Conservation (phyloP, 2,329 filamentous ascomycete species). For the Bipolaris gigantea region DNA sequence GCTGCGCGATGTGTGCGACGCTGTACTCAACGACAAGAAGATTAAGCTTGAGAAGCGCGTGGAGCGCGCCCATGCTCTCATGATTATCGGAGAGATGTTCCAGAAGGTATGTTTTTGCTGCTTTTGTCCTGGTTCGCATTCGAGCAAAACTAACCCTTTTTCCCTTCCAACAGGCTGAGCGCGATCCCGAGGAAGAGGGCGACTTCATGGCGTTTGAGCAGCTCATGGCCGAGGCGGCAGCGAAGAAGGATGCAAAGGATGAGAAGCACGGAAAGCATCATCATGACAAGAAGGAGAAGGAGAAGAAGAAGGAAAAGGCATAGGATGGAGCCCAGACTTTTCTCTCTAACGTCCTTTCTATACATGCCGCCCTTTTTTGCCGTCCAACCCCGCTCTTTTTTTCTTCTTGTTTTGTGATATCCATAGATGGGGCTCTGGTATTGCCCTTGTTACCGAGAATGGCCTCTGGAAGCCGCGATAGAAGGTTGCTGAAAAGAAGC, state of each 20-base stretch:
- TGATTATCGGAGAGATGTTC: constrained; percentile 88
- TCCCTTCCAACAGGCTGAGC: constrained; percentile 74
- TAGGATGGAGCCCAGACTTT: constrained; percentile 8
- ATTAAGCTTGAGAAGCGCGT: constrained; percentile 82
- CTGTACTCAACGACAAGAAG: constrained; percentile 76
- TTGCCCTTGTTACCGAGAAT: not conserved
- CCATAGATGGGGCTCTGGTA: constrained; percentile 37
- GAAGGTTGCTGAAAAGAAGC: not conserved
- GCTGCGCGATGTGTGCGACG: constrained; percentile 89
- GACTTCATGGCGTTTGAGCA: constrained; percentile 99
- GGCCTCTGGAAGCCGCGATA: not conserved
- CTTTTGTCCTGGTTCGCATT: not conserved
- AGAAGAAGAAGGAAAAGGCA: constrained; percentile 32
- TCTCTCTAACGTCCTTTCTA: not conserved
- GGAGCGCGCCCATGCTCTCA: constrained; percentile 85
- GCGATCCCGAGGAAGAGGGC: constrained; percentile 93
- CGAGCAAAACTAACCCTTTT: not conserved
- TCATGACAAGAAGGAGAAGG: constrained; percentile 40
- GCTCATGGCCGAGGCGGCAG: constrained; percentile 91
- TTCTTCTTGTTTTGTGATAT: constrained; percentile 29
- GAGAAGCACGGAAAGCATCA: constrained; percentile 76
- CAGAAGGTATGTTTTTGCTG: constrained; percentile 65
- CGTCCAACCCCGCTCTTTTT: constrained; percentile 5
- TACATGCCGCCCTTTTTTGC: not conserved
- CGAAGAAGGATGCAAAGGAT: constrained; percentile 85